A percentile compares a stretch with the other conserved stretches of the same genome.
Evolutionary conservation across 495 filamentous ascomycete genomes (phyloP).

Genomic region (Chaetomium cochliodes): DNA sequence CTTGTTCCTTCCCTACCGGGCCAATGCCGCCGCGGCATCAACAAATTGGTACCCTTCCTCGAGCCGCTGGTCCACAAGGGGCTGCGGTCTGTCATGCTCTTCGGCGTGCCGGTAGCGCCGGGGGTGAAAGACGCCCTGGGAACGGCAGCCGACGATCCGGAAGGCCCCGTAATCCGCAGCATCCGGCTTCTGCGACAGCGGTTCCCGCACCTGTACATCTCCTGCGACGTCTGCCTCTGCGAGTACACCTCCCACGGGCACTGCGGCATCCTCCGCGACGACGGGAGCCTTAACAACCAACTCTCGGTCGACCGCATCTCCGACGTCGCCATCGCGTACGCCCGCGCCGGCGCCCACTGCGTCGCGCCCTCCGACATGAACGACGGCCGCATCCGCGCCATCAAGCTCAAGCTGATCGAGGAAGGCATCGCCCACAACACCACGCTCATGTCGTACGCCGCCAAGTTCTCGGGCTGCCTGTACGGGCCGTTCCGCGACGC

Average conservation of each 20-base stretch:
- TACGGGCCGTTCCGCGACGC: slow-evolving; percentile 98
- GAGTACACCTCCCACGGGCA: slow-evolving; percentile 99
- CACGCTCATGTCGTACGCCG: slow-evolving; percentile 94
- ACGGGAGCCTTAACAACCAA: slow-evolving; percentile 87
- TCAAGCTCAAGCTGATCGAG: slow-evolving; percentile 94
- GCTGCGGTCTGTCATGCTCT: slow-evolving; percentile 87
- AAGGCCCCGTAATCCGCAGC: slow-evolving; percentile 82
- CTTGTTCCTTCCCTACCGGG: slow-evolving; percentile 85
- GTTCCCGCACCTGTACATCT: slow-evolving; percentile 87
- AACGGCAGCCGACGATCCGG: slow-evolving; percentile 88
- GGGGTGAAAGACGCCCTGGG: slow-evolving; percentile 85
- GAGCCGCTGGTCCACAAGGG: slow-evolving; percentile 83
- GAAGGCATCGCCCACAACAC: slow-evolving; percentile 83
- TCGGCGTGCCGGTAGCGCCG: slow-evolving; percentile 82
- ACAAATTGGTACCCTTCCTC: slow-evolving; percentile 80
- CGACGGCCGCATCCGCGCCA: slow-evolving; percentile 91
- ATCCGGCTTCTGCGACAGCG: slow-evolving; percentile 77
- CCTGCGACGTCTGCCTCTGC: slow-evolving; percentile 92
- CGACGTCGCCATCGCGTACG: slow-evolving; percentile 90
- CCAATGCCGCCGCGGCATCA: slow-evolving; percentile 83
- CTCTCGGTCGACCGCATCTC: slow-evolving; percentile 90
- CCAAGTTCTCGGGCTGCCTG: slow-evolving; percentile 93
- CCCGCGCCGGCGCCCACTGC: slow-evolving; percentile 89
- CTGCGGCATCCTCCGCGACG: slow-evolving; percentile 90
- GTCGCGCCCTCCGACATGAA: slow-evolving; percentile 99